phyloP scores from a whole-genome alignment of 129 eudicot species.

The Daucus carota region DNA sequence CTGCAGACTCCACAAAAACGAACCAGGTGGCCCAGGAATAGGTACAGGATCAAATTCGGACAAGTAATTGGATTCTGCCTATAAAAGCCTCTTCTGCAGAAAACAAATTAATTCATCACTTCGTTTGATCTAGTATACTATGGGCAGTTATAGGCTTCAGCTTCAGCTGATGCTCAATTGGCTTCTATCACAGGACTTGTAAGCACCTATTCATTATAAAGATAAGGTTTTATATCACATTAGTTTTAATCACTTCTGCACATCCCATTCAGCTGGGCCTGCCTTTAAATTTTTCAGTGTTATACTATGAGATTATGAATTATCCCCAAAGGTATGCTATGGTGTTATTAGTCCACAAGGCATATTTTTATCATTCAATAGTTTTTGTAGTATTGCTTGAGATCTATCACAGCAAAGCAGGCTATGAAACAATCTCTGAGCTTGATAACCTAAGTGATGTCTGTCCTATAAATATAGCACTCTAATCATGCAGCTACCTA shows the following conservation, averaged over 20 bases:
- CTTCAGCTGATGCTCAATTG: conserved; percentile 47
- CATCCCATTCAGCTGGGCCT: conserved; percentile 61
- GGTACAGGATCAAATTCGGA: too few species aligned
- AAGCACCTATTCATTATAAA: too few species aligned
- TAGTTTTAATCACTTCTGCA: too few species aligned
- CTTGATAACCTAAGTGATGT: conserved; percentile 48
- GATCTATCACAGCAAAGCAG: conserved; percentile 34
- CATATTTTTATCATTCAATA: not conserved
- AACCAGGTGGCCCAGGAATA: too few species aligned
- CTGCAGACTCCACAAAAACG: too few species aligned
- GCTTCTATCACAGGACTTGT: too few species aligned
- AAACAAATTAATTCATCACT: too few species aligned
- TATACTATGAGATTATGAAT: conserved; percentile 59
- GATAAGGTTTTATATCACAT: too few species aligned
- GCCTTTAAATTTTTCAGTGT: conserved; percentile 57
- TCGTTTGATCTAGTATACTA: not conserved
- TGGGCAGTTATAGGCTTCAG: conserved; percentile 53
- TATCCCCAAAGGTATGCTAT: conserved; percentile 46
- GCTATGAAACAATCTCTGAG: conserved; percentile 55
- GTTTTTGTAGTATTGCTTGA: not conserved
- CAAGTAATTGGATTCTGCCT: too few species aligned
- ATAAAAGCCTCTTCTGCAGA: too few species aligned
- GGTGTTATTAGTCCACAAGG: not conserved
- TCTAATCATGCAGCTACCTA: conserved; percentile 47
- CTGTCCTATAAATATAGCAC: conserved; percentile 51